Base-by-base conservation (phyloP, 2,329 filamentous ascomycete genomes). In the Nannizzia gypsea region DNA sequence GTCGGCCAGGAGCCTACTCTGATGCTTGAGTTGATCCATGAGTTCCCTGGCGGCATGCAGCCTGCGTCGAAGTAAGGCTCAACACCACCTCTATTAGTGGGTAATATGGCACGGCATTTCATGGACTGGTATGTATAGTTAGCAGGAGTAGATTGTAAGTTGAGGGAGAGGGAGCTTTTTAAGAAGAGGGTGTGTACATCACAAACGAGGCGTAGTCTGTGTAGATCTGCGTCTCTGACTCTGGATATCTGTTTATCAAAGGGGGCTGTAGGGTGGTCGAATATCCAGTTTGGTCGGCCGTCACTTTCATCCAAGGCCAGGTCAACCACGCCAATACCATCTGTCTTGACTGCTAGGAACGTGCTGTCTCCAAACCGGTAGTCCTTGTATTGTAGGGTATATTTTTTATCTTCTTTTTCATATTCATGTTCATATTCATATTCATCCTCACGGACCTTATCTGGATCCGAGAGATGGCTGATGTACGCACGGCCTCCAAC, bases 391-490 rank as follows among this genome's bases (percentile, higher is more conserved):
- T 3, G 31, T 6, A 36, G 31, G 8, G 31, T 36, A 36, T 36
- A 11, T 36, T 11, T 36, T 11, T 36, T 11, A 36, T 36, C 9
- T 11, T 36, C 9, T 3, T 36, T 36, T n/a, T n/a, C n/a, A n/a
- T n/a, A n/a, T n/a, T n/a, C n/a, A n/a, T n/a, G n/a, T n/a, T n/a
- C n/a, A n/a, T n/a, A n/a, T n/a, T n/a, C n/a, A n/a, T n/a, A n/a
- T n/a, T n/a, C n/a, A n/a, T n/a, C n/a, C n/a, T n/a, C n/a, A n/a
- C n/a, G n/a, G n/a, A n/a, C n/a, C n/a, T n/a, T n/a, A n/a, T n/a
- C n/a, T n/a, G 64, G 22, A 67, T 66, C 1, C 63, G 64, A 61
- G 70, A 68, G 13, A 48, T 26, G 15, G 38, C n/a, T 17, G 28
- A 59, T 36, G 28, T 59, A 58, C 5, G 34, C 4, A 9, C 54